These are phyloP conservation scores for Diaporthe longicolla DNA, from an alignment of 2,329 filamentous ascomycete species.

Conservation along the genomic window DNA sequence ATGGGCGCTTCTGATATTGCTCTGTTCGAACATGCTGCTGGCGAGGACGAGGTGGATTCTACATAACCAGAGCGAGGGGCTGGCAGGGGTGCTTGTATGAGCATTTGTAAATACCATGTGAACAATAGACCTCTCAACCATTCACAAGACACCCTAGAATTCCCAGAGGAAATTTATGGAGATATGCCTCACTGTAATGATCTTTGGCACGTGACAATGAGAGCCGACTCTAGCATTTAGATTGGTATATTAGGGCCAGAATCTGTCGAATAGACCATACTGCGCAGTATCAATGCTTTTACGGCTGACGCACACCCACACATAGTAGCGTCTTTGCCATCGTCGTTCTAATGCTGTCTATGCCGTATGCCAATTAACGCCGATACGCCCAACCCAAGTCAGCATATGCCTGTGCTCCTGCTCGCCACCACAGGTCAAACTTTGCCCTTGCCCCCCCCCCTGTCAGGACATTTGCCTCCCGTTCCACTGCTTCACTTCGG, in stretches of 20 bases:
- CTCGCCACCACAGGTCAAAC: slow-evolving; percentile 16
- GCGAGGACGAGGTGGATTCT: neutral
- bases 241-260: neutral
- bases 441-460: neutral
- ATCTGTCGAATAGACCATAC: neutral
- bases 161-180: too few relatives aligned
- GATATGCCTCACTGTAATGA: neutral
- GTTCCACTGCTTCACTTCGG: slow-evolving; percentile 11
- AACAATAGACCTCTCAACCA: slow-evolving; percentile 15
- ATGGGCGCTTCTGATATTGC: slow-evolving; percentile 32
- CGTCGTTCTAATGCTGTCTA: slow-evolving; percentile 32
- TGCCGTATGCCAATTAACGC: neutral
- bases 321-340: neutral
- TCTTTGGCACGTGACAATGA: neutral
- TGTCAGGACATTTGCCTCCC: neutral
- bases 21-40: neutral
- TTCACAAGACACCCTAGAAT: neutral
- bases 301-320: neutral
- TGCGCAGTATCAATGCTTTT: neutral
- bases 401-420: slow-evolving; percentile 15
- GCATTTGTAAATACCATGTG: slow-evolving; percentile 4
- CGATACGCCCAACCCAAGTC: slow-evolving; percentile 5
- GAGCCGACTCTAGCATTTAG: neutral
- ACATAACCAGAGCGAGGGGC: neutral
- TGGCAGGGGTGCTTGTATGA: neutral